These are phyloP conservation scores for thale cress (Arabidopsis thaliana) DNA, from an alignment of 345 rosid genomes.

Conservation along the genomic window DNA sequence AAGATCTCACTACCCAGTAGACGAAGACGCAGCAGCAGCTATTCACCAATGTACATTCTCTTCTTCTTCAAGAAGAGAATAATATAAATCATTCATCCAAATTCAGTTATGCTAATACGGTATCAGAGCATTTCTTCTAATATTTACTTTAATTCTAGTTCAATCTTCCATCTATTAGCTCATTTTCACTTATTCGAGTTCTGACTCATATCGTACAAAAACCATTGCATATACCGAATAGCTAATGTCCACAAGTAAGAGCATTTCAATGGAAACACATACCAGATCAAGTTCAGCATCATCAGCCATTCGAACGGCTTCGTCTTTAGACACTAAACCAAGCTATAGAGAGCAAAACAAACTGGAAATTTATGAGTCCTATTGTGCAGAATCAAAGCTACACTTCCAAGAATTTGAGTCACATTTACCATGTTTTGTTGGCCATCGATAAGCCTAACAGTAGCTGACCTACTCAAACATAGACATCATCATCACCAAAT, in stretches of 20 bases:
- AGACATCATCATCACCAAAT: neutral
- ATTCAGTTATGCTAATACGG: too few species aligned
- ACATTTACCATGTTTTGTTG: slow-evolving; percentile 81
- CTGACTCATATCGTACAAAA: neutral
- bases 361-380: slow-evolving; percentile 20
- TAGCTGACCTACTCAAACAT: slow-evolving; percentile 58
- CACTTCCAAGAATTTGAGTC: slow-evolving; percentile 10
- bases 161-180: neutral
- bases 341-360: slow-evolving; percentile 52
- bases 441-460: slow-evolving; percentile 79
- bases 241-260: neutral
- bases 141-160: too few species aligned
- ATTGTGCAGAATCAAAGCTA: slow-evolving; percentile 10
- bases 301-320: slow-evolving; percentile 84
- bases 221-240: neutral
- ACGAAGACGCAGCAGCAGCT: too few species aligned
- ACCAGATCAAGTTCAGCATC: slow-evolving; percentile 93
- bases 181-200: too few species aligned
- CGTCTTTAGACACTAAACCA: slow-evolving; percentile 74
- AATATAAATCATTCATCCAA: too few species aligned
- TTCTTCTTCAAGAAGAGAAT: too few species aligned
- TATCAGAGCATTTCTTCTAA: too few species aligned
- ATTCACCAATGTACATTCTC: too few species aligned
- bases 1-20: too few species aligned
- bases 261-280: slow-evolving; percentile 31